Base-by-base conservation (phyloP, 768 basidiomycete species). In the Peribolospora baueri region DNA sequence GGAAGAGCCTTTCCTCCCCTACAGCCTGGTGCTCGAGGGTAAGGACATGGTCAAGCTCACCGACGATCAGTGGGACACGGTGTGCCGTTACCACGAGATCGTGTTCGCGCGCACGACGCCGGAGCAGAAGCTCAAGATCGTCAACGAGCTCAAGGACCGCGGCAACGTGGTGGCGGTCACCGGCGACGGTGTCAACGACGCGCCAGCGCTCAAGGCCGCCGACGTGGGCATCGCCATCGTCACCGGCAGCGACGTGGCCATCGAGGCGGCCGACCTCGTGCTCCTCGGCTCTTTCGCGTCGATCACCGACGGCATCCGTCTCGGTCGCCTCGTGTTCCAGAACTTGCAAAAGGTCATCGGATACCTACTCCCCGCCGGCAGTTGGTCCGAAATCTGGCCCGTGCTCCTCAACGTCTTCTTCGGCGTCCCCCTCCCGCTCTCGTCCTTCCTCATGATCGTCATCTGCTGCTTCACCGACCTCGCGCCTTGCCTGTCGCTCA, bases 141-240 rank as follows among this genome's bases (percentile, higher is more conserved):
- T 81, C 39, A 74, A 75, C 55, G 70, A 72, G 42, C 71, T 78
- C 58, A 75, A 79, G 63, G 65, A 64, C 7, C 66, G 72, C 3
- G 73, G 71, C 3, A 72, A 72, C 58, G 71, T 75, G 1, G 77
- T 78, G 5, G 77, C 75, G 1, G 76, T 79, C 55, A 80, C 78
- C 4, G 79, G 79, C 3, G 79, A 81, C 62, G 79, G 78, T 40
- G 76, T 76, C 0, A 78, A 78, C 58, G 76, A 78, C 60, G 73
- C 74, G 0, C 74, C 76, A 0, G 73, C 76, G 3, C 66, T 78
- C 53, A 76, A 75, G 57, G 74, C 74, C 38, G 76, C 76, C 2
- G 73, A 81, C 59, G 74, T 77, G 50, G 78, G 78, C 54, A 73
- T 79, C 45, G 77, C 75, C 0, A 75, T 78, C 70, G 77, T 51